Evolutionary conservation across 306 rosid species (phyloP).

Genomic region (Erythrophleum fordii): DNA sequence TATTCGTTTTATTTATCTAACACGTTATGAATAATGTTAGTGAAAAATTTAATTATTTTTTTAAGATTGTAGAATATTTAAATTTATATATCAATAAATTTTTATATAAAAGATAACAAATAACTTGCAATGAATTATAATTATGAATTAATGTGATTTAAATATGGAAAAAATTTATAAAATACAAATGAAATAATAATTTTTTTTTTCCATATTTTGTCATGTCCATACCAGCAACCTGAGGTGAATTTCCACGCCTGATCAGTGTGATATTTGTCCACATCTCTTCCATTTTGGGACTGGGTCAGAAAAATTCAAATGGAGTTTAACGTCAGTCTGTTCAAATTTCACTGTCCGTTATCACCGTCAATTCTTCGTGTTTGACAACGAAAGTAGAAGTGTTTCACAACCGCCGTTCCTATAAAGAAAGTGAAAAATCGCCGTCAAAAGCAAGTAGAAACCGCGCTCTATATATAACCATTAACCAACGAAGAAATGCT

Average conservation of each 20-base stretch:
- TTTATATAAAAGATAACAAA: no score
- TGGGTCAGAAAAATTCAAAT: neutral
- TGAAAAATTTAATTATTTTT: no score
- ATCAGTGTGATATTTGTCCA: neutral
- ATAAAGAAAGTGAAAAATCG: neutral
- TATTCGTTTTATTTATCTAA: no score
- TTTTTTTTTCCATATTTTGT: neutral
- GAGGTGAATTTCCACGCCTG: neutral
- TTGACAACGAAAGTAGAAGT: neutral
- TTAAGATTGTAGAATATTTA: no score
- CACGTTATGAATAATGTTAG: no score
- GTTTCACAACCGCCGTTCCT: neutral
- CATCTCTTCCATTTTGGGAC: neutral
- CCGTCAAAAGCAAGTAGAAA: slow-evolving; percentile 43
- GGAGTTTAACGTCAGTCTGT: slow-evolving; percentile 36
- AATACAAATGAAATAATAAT: neutral
- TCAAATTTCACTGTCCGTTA: slow-evolving; percentile 36
- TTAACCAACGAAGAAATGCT: slow-evolving; percentile 37
- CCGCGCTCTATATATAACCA: slow-evolving; percentile 53
- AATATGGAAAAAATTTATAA: neutral
- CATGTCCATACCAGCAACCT: neutral
- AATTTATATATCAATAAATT: no score
- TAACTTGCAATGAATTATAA: no score
- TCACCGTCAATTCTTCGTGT: slow-evolving; percentile 35
- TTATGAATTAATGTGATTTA: no score